Evolutionary conservation across 345 rosid genomes (phyloP), one percentile per base, ranked within the genome.

Genomic region (Acer negundo): DNA sequence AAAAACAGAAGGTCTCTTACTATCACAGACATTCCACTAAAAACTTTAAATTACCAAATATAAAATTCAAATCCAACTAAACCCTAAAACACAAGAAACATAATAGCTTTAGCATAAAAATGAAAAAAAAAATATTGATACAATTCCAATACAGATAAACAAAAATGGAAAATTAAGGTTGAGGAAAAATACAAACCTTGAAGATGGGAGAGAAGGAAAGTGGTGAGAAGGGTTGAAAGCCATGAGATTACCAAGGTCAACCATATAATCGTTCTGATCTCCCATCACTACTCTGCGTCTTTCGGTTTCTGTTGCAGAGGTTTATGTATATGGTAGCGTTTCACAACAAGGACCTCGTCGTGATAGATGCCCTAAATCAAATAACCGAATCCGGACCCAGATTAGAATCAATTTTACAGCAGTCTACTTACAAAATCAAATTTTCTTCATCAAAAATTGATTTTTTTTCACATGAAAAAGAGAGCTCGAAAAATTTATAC

Each of bases 191-290:
- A 55, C 20, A 66, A 70, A 90, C 98, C 98, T 93, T 73, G 95
- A 84, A 74, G 90, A 78, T 46, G 94, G 87, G 5, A 83, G 46
- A 69, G 94, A 82, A 15, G 87, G 22, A 68, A 89, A 87, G 31
- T 62, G 78, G 78, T 89, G 88, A 75, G 71, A 83, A 13, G 90
- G 79, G 79, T 93, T 87, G 78, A 82, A 91, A 77, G 88, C 94
- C 77, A 89, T 62, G 59, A 94, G 95, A 85, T 93, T 85, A 20
- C 97, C 97, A 42, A 91, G 84, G 90, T 94, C 95, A 2, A 91
- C 78, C 75, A 85, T 82, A 78, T 72, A 72, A 65, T 78, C 64
- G 19, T 75, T 83, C 35, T 75, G 67, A 4, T 47, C 74, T 75
- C 85, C 92, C 82, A 66, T 81, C 72, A 77, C 85, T 13, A 46